Evolutionary conservation across 164 flowering plant genomes (phyloP), one percentile per base, ranked within the genome.

Genomic region (Cinnamomum chago): DNA sequence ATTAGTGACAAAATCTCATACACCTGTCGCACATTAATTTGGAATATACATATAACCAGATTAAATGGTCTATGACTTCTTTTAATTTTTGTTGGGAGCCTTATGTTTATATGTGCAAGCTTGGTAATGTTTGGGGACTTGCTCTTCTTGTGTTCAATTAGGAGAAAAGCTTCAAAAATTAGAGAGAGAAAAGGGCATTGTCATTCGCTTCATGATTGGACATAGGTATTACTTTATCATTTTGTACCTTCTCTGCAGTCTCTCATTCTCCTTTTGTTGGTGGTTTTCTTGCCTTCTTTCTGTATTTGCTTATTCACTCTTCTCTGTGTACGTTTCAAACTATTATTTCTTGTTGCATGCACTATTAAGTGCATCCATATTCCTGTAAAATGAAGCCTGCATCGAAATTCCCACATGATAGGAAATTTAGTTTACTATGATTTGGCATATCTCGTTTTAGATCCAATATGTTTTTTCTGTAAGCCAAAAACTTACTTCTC

Each of bases 171-270:
- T 93, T 73, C 66, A 81, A 17, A 85, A 86, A 75, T 76, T 95
- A 76, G 99, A 93, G 85, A 78, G 75, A 3, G 97, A 92, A 86
- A 93, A 95, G 85, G 99, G 99, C 33, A 89, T 95, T 79, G 85
- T 95, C n/a, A 75, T 93, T 27, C 88, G 98, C 28, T 95, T 95
- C 83, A 95, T 91, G 93, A 91, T 95, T 81, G 99, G 99, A 50
- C 99, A 91, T 81, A 92, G 98, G 99, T 95, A 81, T 62, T 52
- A 3, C 15, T 50, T 67, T 30, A 28, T 27, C 10, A 24, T 58
- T 17, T 17, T 3, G 47, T 3, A 22, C 15, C 7, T 7, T 18
- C 64, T 60, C n/a, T 20, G 15, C 33, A 64, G 12, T 22, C 67
- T 24, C 67, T 23, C 47, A 40, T 64, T 23, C 5, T 64, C 30